Evolutionary conservation across 2,329 filamentous ascomycete species (phyloP), one percentile per base, ranked within the genome.

Genomic region (Aspergillus spinulosporus): DNA sequence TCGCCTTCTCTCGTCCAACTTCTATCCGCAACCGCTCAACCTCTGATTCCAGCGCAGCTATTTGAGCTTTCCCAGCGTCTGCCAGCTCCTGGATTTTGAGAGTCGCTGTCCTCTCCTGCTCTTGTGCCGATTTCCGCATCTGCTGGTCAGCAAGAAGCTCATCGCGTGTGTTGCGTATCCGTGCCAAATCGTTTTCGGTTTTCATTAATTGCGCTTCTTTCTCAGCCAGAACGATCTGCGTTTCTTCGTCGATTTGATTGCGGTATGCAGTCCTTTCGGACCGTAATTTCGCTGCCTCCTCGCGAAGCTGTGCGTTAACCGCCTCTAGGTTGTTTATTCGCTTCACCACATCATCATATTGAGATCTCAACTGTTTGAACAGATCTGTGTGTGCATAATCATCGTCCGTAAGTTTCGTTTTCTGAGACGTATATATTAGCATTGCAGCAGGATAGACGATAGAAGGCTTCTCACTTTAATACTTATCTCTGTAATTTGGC

Each of bases 301-400:
- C 89, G 36, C 88, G 86, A 31, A 97, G 74, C 63, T 92, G 87
- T 58, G 88, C 87, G 72, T 97, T 97, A 9, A 87, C 89, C 3
- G 91, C 91, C 73, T 97, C 93, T 11, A 97, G 76, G 65, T 93
- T 87, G 72, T 99, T 99, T 67, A 96, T 87, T 37, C 91, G 87
- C 72, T 90, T 93, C 64, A 97, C 91, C 6, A 96, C 84, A 65
- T 97, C 93, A 67, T 97, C 94, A 66, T 95, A 90, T 66, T 97
- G 91, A 26, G 83, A 84, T 75, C 92, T 95, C 68, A 97, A 83
- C 60, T 89, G 86, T 75, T 96, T 97, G 82, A 96, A 99, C 2
- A 96, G 82, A 66, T 97, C 92, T 3, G 92, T 96, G 56, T 91
- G 87, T 40, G 92, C 87, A 69, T 95, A 97, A 66, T 99, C 94